These are phyloP conservation scores for Mediolabrus comicus DNA, from an alignment of 108 stramenopile genomes.

Conservation along the genomic window DNA sequence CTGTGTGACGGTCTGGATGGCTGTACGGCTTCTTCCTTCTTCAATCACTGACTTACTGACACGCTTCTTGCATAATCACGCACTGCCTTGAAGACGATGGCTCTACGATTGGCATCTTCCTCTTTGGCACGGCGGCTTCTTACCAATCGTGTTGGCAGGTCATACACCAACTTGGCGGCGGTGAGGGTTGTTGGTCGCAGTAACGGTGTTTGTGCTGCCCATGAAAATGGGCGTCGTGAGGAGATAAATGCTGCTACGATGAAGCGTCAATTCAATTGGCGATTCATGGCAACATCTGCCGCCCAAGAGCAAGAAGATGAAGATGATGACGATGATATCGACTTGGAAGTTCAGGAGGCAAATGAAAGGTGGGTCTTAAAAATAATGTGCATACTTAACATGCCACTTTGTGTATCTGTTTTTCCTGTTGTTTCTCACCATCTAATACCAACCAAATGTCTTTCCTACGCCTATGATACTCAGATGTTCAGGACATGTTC, in stretches of 20 bases:
- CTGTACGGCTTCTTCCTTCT: too few species aligned
- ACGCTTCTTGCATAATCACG: constrained; percentile 31
- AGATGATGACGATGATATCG: neutral
- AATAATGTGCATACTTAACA: neutral
- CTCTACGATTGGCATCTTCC: neutral
- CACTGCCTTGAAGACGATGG: neutral
- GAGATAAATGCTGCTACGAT: neutral
- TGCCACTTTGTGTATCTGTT: neutral
- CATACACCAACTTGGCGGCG: neutral
- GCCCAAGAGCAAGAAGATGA: neutral
- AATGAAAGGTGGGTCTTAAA: constrained; percentile 29
- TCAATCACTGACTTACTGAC: too few species aligned
- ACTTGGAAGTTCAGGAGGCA: constrained; percentile 10
- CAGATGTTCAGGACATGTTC: constrained; percentile 10
- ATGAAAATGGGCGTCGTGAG: neutral
- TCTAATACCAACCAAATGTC: neutral
- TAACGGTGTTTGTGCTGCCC: neutral
- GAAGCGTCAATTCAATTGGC: neutral
- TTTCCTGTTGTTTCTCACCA: neutral
- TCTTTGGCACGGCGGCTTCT: neutral
- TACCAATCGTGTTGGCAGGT: neutral
- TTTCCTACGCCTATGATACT: too few species aligned
- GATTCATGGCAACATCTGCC: neutral
- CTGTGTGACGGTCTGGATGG: too few species aligned
- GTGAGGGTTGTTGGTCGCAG: neutral